These are phyloP conservation scores for Vaccinium macrocarpon DNA, from an alignment of 148 eudicot genomes.

Conservation along the genomic window DNA sequence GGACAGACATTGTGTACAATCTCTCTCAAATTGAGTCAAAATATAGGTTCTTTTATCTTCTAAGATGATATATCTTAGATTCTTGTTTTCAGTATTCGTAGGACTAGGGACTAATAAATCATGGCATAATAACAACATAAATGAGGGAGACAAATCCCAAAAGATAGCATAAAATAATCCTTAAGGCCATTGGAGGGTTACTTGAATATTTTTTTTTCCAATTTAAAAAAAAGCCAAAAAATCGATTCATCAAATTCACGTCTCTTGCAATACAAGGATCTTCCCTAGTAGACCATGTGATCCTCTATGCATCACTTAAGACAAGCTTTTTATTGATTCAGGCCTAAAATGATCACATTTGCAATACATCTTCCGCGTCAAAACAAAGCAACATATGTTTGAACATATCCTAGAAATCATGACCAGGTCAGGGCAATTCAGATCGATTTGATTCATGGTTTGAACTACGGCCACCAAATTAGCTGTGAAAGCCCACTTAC, in stretches of 20 bases:
- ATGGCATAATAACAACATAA: not conserved
- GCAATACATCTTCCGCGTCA: not conserved
- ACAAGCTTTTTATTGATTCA: not conserved
- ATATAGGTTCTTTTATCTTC: not conserved
- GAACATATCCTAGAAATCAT: not conserved
- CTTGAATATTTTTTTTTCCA: not conserved
- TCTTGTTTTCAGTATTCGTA: not conserved
- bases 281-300: not conserved
- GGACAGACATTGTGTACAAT: not conserved
- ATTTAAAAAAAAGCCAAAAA: not conserved
- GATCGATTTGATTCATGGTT: not conserved
- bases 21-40: not conserved
- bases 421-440: not conserved
- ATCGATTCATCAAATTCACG: not conserved
- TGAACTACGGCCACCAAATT: not conserved
- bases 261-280: slow-evolving; percentile 7
- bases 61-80: not conserved
- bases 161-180: not conserved
- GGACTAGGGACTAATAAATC: not conserved
- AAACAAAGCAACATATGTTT: not conserved
- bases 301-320: not conserved
- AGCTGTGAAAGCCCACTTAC: slow-evolving; percentile 2
- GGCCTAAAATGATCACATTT: not conserved
- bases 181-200: not conserved
- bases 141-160: not conserved